These are phyloP conservation scores for Pontederia crassipes DNA, from an alignment of 176 grass and related monocot genomes.

Conservation along the genomic window DNA sequence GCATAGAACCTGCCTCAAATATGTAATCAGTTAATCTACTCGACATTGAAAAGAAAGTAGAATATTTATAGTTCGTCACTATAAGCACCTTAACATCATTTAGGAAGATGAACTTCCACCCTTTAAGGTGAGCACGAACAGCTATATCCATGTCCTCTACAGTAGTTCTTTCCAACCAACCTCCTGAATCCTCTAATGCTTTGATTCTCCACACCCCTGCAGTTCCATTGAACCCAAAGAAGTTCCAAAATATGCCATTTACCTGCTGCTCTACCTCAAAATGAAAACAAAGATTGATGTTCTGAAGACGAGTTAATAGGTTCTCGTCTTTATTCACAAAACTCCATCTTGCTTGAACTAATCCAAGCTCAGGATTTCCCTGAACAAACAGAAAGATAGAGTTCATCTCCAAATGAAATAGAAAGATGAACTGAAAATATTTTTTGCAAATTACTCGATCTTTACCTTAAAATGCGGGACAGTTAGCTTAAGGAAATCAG, in stretches of 20 bases:
- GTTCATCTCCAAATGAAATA: background rate
- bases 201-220: slow-evolving; percentile 77
- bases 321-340: slow-evolving; percentile 80
- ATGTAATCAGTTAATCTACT: background rate
- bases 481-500: slow-evolving; percentile 71
- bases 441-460: background rate
- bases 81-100: slow-evolving; percentile 65
- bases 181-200: slow-evolving; percentile 68
- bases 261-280: slow-evolving; percentile 88
- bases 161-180: slow-evolving; percentile 70
- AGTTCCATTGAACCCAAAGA: slow-evolving; percentile 79
- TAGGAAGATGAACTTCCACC: slow-evolving; percentile 77
- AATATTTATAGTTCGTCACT: background rate
- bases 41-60: background rate
- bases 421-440: background rate
- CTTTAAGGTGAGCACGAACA: slow-evolving; percentile 58
- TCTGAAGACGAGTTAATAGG: slow-evolving; percentile 61
- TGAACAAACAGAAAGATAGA: slow-evolving; percentile 16
- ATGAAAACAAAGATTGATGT: slow-evolving; percentile 72
- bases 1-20: slow-evolving; percentile 44
- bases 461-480: slow-evolving; percentile 69
- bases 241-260: slow-evolving; percentile 57
- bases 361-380: slow-evolving; percentile 59
- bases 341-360: slow-evolving; percentile 66
- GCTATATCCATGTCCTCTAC: slow-evolving; percentile 87